A percentile compares a stretch with the other conserved stretches of the same genome.
Conservation (phyloP, 2,329 filamentous ascomycete species). For the Gliomastix tumulicola region DNA sequence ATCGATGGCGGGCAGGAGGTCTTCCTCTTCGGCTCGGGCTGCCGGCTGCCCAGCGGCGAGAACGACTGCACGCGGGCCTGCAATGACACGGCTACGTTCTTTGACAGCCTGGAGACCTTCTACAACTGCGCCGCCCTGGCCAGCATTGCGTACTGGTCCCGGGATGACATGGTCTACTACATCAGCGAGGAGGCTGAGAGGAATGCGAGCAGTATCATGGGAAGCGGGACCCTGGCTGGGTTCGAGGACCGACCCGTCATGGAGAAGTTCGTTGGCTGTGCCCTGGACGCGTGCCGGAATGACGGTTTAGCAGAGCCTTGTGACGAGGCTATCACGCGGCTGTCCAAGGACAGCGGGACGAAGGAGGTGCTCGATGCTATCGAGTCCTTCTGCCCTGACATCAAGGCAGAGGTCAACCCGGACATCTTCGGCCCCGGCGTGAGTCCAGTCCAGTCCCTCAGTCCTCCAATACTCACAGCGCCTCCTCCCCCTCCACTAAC, state of each 20-base stretch:
- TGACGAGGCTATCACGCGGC: conserved; percentile 14
- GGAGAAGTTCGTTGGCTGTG: conserved; percentile 22
- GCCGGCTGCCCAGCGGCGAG: conserved; percentile 14
- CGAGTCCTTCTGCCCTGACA: conserved; percentile 24
- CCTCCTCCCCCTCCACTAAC: no score
- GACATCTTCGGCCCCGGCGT: conserved; percentile 31
- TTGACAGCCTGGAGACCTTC: conserved; percentile 26
- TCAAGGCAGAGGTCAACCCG: conserved; percentile 27
- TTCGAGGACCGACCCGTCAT: conserved; percentile 22
- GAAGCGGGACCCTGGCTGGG: conserved; percentile 16
- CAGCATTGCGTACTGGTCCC: conserved; percentile 23
- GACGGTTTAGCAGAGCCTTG: conserved; percentile 24
- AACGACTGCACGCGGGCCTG: conserved; percentile 24
- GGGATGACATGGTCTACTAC: conserved; percentile 17
- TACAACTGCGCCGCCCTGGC: conserved; percentile 29
- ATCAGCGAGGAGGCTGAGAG: conserved; percentile 22
- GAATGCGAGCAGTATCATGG: conserved; percentile 27
- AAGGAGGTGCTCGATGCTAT: conserved; percentile 23
- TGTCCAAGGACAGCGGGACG: conserved; percentile 16
- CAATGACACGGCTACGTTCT: conserved; percentile 18
- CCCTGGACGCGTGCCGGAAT: conserved; percentile 23
- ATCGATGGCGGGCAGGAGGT: conserved; percentile 22
- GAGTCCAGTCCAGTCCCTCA: conserved; percentile 22
- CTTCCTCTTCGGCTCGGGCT: conserved; percentile 22
- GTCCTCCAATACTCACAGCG: no score